phyloP scores from a whole-genome alignment of 73 alveolate species.

The Tetrahymena malaccensis region DNA sequence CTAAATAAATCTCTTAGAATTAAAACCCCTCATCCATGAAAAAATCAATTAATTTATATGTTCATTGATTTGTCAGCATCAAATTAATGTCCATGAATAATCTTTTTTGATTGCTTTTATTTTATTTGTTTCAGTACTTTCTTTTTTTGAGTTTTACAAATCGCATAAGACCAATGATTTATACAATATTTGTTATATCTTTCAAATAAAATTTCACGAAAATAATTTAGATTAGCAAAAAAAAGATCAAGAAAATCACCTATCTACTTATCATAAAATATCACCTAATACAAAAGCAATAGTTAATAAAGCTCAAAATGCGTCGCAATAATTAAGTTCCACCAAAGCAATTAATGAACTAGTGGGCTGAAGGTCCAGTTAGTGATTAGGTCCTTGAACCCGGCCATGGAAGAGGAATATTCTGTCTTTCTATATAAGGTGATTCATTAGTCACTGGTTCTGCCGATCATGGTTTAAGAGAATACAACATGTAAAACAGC shows the following conservation, averaged over 20 bases:
- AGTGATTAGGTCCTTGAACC: not conserved
- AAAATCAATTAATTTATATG: not conserved
- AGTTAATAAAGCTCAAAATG: not conserved
- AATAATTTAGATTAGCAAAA: not conserved
- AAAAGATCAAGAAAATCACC: not conserved
- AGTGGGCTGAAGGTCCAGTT: not conserved
- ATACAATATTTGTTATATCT: not conserved
- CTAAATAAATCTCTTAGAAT: not conserved
- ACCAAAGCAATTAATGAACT: not conserved
- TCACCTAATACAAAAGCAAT: not conserved
- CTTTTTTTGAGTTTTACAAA: not conserved
- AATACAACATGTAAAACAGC: slow-evolving; percentile 57
- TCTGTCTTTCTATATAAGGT: slow-evolving; percentile 38
- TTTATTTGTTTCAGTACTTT: not conserved
- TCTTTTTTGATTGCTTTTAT: no score
- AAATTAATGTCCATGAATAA: not conserved
- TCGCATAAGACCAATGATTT: not conserved
- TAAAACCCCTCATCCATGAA: not conserved
- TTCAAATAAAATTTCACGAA: not conserved
- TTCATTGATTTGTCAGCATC: no score
- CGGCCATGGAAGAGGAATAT: slow-evolving; percentile 31
- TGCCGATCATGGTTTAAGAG: slow-evolving; percentile 95
- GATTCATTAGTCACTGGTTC: slow-evolving; percentile 92
- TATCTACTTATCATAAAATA: not conserved
- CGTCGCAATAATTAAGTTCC: not conserved